Conservation (phyloP, 192 early-diverging fungal genomes). For the Gonapodya sp. region DNA sequence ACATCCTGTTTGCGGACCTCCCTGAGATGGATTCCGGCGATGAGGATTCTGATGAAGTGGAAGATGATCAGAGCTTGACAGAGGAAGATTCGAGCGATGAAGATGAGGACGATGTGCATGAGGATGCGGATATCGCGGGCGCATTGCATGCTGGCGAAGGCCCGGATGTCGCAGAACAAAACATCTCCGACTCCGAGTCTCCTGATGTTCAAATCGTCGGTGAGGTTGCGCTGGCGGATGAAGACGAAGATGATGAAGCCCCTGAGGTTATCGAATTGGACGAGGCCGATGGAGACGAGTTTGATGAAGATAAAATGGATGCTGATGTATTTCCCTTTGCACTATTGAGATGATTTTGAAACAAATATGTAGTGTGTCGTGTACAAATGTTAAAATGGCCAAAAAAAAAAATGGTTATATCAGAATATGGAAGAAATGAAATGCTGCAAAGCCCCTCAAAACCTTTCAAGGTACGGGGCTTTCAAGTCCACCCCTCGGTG, state of each 20-base stretch:
- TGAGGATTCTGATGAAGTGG: conserved; percentile 21
- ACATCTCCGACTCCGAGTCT: not conserved
- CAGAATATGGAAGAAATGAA: no score
- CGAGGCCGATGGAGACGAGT: not conserved
- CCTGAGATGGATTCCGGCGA: conserved; percentile 13
- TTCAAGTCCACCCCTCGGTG: no score
- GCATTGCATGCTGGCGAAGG: conserved; percentile 14
- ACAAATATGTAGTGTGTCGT: no score
- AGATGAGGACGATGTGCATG: conserved; percentile 20
- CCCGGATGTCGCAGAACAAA: not conserved
- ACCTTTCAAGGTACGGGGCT: no score
- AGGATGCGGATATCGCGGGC: conserved; percentile 8
- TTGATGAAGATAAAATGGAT: no score
- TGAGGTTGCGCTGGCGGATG: not conserved
- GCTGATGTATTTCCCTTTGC: no score
- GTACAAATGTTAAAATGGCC: no score
- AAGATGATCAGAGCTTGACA: conserved; percentile 17
- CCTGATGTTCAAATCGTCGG: not conserved
- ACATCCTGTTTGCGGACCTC: conserved; percentile 13
- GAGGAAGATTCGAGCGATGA: conserved; percentile 27
- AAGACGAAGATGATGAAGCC: not conserved
- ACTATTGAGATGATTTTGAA: no score
- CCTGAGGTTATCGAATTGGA: not conserved
- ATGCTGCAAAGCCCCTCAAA: no score
- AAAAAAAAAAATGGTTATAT: no score